Conservation (phyloP, 2,329 filamentous ascomycete species). For the Hymenoscyphus scutula region DNA sequence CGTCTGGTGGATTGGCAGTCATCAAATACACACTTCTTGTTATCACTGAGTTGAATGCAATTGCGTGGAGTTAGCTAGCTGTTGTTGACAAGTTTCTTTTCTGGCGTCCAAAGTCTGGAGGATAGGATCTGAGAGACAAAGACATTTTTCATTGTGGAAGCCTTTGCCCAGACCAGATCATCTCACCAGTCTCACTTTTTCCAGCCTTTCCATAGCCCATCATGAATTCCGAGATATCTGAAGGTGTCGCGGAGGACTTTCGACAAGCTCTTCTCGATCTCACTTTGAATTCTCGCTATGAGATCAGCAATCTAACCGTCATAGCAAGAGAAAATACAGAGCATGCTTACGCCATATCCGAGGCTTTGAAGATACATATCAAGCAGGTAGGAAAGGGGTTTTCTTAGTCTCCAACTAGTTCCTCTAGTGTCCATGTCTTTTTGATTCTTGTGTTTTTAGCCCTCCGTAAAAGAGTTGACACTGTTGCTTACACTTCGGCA, state of each 20-base stretch:
- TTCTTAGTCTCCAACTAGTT: slow-evolving; percentile 30
- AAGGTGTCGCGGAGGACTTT: slow-evolving; percentile 94
- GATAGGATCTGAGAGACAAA: slow-evolving; percentile 26
- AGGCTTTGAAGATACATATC: slow-evolving; percentile 89
- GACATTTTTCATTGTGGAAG: slow-evolving; percentile 29
- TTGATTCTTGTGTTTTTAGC: slow-evolving; percentile 5
- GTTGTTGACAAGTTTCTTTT: slow-evolving; percentile 34
- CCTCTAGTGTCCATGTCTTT: slow-evolving; percentile 19
- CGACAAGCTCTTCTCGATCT: slow-evolving; percentile 89
- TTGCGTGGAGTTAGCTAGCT: slow-evolving; percentile 39
- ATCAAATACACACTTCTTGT: slow-evolving; percentile 40
- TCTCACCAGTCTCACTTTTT: slow-evolving; percentile 25
- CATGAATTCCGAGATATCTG: slow-evolving; percentile 63
- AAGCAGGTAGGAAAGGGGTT: slow-evolving; percentile 69
- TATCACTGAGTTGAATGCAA: slow-evolving; percentile 37
- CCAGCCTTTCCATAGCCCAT: slow-evolving; percentile 39
- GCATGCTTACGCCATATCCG: slow-evolving; percentile 88
- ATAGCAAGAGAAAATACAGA: slow-evolving; percentile 98
- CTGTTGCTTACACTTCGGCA: slow-evolving; percentile 42
- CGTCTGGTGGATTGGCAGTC: slow-evolving; percentile 32
- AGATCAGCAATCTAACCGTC: slow-evolving; percentile 95
- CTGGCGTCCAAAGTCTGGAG: slow-evolving; percentile 27
- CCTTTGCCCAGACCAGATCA: slow-evolving; percentile 20
- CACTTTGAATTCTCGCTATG: slow-evolving; percentile 84
- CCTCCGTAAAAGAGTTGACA: slow-evolving; percentile 24